A percentile compares a stretch with the other conserved stretches of the same genome.
Evolutionary conservation across 2,329 filamentous ascomycete genomes (phyloP).

Genomic region (Colletotrichum lini): DNA sequence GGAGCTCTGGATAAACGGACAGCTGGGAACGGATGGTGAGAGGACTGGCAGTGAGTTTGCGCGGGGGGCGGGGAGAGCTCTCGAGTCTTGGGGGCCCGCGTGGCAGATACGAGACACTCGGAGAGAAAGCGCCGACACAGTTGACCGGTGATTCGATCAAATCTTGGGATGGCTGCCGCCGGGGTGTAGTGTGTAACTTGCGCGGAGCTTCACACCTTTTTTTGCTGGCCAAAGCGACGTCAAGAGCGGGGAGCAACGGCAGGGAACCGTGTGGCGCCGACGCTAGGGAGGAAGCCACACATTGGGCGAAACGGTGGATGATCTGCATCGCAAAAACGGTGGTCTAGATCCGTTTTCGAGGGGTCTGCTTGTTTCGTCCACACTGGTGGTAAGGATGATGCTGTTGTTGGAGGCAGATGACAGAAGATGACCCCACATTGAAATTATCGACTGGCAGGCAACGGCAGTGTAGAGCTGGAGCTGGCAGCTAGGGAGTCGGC

Average conservation of each 20-base stretch:
- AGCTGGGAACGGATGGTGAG: slow-evolving; percentile 20
- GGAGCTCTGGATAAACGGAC: slow-evolving; percentile 14
- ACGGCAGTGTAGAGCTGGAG: slow-evolving; percentile 1
- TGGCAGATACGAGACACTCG: slow-evolving; percentile 27
- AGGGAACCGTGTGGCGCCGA: slow-evolving; percentile 33
- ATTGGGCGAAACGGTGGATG: slow-evolving; percentile 33
- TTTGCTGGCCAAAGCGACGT: slow-evolving; percentile 27
- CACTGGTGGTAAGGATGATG: slow-evolving; percentile 12
- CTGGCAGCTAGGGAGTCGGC: slow-evolving; percentile 11
- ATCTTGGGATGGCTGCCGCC: slow-evolving; percentile 18
- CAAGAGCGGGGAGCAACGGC: slow-evolving; percentile 24
- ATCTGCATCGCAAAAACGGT: slow-evolving; percentile 33
- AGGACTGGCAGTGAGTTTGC: slow-evolving; percentile 10
- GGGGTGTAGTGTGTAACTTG: not conserved
- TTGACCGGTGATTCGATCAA: not conserved
- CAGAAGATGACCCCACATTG: not conserved
- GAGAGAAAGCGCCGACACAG: slow-evolving; percentile 30
- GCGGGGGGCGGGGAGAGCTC: not conserved
- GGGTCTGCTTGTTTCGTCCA: slow-evolving; percentile 14
- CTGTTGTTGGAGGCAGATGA: slow-evolving; percentile 14
- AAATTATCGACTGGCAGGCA: slow-evolving; percentile 13
- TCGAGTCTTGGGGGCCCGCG: slow-evolving; percentile 17
- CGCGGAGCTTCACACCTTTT: not conserved
- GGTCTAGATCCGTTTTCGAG: slow-evolving; percentile 24
- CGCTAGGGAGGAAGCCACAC: slow-evolving; percentile 29